Conservation (phyloP, 2,329 filamentous ascomycete genomes). For the Dactylellina drechsleri region DNA sequence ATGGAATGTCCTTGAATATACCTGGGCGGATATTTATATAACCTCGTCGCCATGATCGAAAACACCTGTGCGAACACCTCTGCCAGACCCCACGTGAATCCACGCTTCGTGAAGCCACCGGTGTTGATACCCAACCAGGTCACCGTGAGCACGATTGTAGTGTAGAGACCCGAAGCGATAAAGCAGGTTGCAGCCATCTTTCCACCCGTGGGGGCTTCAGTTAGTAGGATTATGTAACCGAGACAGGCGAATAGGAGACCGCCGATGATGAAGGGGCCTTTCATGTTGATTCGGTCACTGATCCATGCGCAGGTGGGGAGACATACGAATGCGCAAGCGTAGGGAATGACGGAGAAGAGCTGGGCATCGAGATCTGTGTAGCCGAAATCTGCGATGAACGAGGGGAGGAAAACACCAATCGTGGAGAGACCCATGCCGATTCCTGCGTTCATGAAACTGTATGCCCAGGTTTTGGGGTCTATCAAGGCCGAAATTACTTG, state of each 20-base stretch:
- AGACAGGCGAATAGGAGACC: conserved; percentile 16
- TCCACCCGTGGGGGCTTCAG: background rate
- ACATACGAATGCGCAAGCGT: conserved; percentile 17
- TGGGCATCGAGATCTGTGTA: conserved; percentile 26
- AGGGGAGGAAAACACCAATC: conserved; percentile 34
- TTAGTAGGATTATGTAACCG: conserved; percentile 26
- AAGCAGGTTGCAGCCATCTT: conserved; percentile 22
- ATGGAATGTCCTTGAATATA: conserved; percentile 36
- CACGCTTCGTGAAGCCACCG: conserved; percentile 38
- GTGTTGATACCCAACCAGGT: conserved; percentile 42
- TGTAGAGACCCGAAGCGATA: conserved; percentile 31
- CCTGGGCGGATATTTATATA: conserved; percentile 29
- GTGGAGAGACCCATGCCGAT: conserved; percentile 35
- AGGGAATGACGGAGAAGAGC: conserved; percentile 34
- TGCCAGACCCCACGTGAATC: conserved; percentile 30
- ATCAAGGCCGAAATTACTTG: conserved; percentile 26
- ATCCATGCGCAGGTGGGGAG: conserved; percentile 24
- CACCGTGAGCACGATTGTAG: conserved; percentile 26
- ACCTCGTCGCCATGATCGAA: conserved; percentile 34
- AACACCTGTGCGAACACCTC: conserved; percentile 39
- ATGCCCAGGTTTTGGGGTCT: conserved; percentile 35
- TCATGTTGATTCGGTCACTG: conserved; percentile 21
- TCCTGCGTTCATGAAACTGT: conserved; percentile 33
- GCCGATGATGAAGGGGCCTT: conserved; percentile 31
- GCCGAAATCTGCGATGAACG: conserved; percentile 38